A percentile compares a stretch with the other conserved stretches of the same genome.
Conservation (phyloP, 805 yeast species). For the Grigorovia transvaalensis region DNA sequence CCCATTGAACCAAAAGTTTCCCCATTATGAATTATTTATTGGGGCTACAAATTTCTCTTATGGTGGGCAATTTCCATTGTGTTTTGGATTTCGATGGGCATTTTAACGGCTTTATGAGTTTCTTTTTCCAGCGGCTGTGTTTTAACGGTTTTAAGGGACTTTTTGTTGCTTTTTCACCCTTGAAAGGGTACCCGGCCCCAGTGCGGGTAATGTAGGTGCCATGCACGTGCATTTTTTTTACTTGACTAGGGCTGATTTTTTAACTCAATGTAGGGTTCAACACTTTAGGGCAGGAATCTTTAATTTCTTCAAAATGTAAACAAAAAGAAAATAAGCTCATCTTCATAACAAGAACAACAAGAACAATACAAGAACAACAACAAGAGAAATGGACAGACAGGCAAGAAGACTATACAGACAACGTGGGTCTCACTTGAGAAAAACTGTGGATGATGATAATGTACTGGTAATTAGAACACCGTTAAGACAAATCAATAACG, state of each 20-base stretch:
- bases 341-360: too few relatives aligned
- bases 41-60: too few relatives aligned
- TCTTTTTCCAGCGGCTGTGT: neutral
- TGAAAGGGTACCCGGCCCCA: neutral
- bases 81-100: neutral
- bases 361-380: too few relatives aligned
- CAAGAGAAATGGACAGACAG: conserved; percentile 12
- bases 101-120: neutral
- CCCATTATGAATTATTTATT: too few relatives aligned
- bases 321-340: too few relatives aligned
- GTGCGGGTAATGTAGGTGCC: too few relatives aligned
- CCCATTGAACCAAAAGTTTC: too few relatives aligned
- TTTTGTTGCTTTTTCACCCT: neutral
- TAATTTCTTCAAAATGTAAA: too few relatives aligned
- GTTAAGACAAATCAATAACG: neutral
- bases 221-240: too few relatives aligned
- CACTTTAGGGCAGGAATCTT: neutral
- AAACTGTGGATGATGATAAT: conserved; percentile 15
- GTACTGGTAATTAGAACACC: conserved; percentile 14
- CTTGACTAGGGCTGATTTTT: neutral
- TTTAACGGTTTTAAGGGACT: neutral
- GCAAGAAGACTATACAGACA: conserved; percentile 23
- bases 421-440: conserved; percentile 24
- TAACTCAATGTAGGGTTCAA: too few relatives aligned
- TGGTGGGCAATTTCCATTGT: neutral